phyloP scores from a whole-genome alignment of 352 stramenopile genomes.

The Phytophthora citricola region DNA sequence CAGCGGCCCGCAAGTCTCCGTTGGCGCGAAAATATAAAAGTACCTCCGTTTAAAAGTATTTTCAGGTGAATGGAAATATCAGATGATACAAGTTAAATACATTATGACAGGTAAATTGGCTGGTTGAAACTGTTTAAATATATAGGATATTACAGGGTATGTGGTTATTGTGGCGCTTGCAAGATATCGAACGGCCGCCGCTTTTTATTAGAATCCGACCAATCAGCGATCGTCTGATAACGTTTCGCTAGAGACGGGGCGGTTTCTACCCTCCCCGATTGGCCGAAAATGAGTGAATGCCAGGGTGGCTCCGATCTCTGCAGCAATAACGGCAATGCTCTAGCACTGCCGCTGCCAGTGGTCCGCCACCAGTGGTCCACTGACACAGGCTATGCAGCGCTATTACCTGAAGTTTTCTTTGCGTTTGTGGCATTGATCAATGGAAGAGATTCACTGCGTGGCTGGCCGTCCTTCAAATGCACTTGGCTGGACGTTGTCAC shows the following conservation, averaged over 20 bases:
- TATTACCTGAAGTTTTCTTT: too few relatives aligned
- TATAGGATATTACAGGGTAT: neutral
- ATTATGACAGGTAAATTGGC: too few relatives aligned
- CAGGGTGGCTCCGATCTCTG: neutral
- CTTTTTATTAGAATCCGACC: constrained; percentile 35
- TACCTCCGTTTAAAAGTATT: neutral
- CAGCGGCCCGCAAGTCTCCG: constrained; percentile 7
- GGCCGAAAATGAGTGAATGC: constrained; percentile 1
- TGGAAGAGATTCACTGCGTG: neutral
- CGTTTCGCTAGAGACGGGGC: constrained; percentile 8
- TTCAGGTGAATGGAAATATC: too few relatives aligned
- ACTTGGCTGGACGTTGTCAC: neutral
- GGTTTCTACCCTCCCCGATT: constrained; percentile 6
- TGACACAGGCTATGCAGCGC: too few relatives aligned
- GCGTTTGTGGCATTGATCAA: too few relatives aligned
- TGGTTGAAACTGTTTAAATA: neutral
- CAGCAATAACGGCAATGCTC: too few relatives aligned
- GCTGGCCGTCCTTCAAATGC: neutral
- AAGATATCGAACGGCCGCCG: constrained; percentile 11
- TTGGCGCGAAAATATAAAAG: constrained; percentile 14
- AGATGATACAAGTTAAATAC: too few relatives aligned
- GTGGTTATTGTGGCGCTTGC: neutral
- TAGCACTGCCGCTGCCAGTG: too few relatives aligned
- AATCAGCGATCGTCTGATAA: constrained; percentile 41
- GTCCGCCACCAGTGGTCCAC: neutral